Conservation (phyloP, 2,329 filamentous ascomycete genomes). For the Arthrinium phaeospermum region DNA sequence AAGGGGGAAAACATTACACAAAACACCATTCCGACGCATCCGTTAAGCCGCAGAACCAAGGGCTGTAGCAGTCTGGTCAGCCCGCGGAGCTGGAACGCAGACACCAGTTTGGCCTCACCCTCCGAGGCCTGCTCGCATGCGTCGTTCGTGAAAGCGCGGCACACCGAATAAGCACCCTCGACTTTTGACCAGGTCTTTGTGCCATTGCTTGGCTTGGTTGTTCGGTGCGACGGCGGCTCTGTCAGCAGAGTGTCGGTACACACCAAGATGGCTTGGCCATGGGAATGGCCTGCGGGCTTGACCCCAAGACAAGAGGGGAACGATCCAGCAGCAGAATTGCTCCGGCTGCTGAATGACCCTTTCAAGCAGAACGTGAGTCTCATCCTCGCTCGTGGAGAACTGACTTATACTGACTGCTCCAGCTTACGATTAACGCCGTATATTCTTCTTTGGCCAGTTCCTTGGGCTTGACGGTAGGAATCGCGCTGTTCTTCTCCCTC, state of each 20-base stretch:
- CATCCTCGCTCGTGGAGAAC: conserved; percentile 19
- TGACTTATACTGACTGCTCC: conserved; percentile 17
- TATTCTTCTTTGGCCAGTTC: conserved; percentile 83
- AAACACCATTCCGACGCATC: neutral
- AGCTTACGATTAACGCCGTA: conserved; percentile 65
- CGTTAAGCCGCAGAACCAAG: neutral
- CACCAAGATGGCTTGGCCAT: conserved; percentile 2
- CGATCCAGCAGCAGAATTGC: conserved; percentile 49
- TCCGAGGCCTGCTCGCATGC: neutral
- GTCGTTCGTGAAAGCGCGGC: neutral
- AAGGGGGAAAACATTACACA: neutral
- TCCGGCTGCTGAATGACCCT: conserved; percentile 56
- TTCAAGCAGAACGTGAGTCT: conserved; percentile 52
- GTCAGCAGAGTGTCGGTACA: conserved; percentile 9
- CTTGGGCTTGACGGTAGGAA: conserved; percentile 72
- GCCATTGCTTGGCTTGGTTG: neutral
- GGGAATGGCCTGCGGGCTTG: conserved; percentile 22
- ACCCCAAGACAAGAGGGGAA: conserved; percentile 25
- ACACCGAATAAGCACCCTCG: neutral
- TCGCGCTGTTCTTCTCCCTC: conserved; percentile 84
- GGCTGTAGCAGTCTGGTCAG: neutral
- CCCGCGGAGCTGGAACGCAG: neutral
- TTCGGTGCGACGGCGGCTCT: conserved; percentile 6
- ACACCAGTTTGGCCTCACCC: neutral
- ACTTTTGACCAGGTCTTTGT: neutral